phyloP scores from a whole-genome alignment of 2,329 filamentous ascomycete species.

The Exophiala lecanii-corni region DNA sequence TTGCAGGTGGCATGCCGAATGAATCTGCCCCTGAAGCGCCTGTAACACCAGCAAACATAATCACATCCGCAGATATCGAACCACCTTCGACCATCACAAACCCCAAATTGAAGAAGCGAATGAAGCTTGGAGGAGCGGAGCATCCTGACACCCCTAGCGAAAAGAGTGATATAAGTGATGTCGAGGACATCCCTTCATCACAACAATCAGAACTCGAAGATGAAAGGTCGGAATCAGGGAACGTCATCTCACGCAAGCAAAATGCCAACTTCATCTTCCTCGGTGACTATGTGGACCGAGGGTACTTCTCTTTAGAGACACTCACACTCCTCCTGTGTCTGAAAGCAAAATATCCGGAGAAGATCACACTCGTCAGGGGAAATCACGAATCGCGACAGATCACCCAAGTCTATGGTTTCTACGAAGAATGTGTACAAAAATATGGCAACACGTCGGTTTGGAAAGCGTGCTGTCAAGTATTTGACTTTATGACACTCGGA shows the following conservation, averaged over 20 bases:
- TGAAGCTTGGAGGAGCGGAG: constrained; percentile 49
- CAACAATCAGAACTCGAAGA: constrained; percentile 34
- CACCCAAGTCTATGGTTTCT: constrained; percentile 98
- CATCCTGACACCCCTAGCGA: constrained; percentile 23
- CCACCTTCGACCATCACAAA: constrained; percentile 84
- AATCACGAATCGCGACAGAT: constrained; percentile 95
- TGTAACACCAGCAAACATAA: constrained; percentile 65
- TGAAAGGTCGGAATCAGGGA: constrained; percentile 33
- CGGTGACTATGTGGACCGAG: constrained; percentile 69
- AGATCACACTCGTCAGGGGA: constrained; percentile 70
- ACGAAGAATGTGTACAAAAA: constrained; percentile 83
- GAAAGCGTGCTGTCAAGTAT: constrained; percentile 75
- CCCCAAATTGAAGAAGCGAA: constrained; percentile 79
- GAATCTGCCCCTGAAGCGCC: constrained; percentile 58
- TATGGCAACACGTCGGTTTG: constrained; percentile 74
- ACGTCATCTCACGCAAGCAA: constrained; percentile 39
- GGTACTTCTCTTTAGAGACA: constrained; percentile 70
- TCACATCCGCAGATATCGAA: constrained; percentile 87
- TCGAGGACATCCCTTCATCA: constrained; percentile 45
- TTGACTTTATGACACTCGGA: constrained; percentile 70
- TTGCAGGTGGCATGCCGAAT: constrained; percentile 93
- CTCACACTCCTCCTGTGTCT: constrained; percentile 56
- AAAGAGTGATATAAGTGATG: constrained; percentile 34
- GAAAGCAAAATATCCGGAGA: constrained; percentile 58
- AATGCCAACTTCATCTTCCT: constrained; percentile 69